Base-by-base conservation (phyloP, 495 filamentous ascomycete genomes). In the Penicillium coffeae region DNA sequence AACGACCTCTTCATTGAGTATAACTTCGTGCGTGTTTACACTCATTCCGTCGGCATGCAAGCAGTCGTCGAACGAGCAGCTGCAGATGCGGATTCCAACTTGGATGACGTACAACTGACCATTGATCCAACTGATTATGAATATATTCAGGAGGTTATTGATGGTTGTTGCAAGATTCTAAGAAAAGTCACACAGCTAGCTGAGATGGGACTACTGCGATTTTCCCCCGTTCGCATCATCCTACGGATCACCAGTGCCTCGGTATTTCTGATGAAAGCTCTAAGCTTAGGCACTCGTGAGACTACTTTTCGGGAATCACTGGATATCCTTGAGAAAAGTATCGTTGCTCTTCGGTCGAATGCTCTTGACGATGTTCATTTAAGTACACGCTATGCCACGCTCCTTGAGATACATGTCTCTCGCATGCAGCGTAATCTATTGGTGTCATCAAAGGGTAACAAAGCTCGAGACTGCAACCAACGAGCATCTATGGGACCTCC, bases 131-230 rank as follows among this genome's bases (percentile, higher is more conserved):
- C 62, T 27, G 76, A 80, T 44, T 77, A 77, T 54, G 73, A 76
- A 55, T 78, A 77, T 51, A 80, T 80, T 19, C 70, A 77, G 59
- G 76, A 80, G 53, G 76, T 80, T 1, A 75, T 78, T 21, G 75
- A 80, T 21, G 75, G 75, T 1, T 77, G 75, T 50, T 70, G 74
- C 38, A 64, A 76, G 41, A 78, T 80, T 42, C 54, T 80, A 3
- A 63, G 69, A 27, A 77, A 74, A 52, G 70, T 72, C 18, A 64
- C 51, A 12, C 65, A 77, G 18, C 63, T 75, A 4, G 70, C 69
- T 1, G 63, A 74, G 19, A 40, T 55, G 6, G 72, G 68, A 6
- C 69, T 68, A 10, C 49, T 80, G 25, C 69, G 68, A 7, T 80
- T 77, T 43, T 75, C 68, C 0, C 76, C 76, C 0, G 73, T 80